A percentile compares a stretch with the other conserved stretches of the same genome.
Conservation (phyloP, 257 asterid genomes). For the Ehretia macrophylla region DNA sequence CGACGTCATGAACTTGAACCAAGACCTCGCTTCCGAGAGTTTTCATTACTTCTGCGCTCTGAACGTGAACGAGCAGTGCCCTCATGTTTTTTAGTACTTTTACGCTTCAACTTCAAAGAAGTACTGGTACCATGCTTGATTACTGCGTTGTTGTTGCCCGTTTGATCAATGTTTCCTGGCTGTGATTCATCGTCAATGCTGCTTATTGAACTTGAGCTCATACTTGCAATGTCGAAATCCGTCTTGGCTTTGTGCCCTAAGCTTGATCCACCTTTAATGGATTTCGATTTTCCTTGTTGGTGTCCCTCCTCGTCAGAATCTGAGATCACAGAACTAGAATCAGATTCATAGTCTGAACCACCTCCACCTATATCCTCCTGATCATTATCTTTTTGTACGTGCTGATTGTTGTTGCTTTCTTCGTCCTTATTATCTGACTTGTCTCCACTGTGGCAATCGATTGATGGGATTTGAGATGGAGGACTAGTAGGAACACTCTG, state of each 20-base stretch:
- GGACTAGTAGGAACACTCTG: no score
- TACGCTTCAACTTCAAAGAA: slow-evolving; percentile 9
- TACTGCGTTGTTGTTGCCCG: neutral
- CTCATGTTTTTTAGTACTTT: slow-evolving; percentile 10
- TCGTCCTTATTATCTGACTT: slow-evolving; percentile 20
- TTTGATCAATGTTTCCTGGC: neutral
- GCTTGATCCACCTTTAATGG: neutral
- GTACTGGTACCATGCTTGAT: neutral
- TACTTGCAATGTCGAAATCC: neutral
- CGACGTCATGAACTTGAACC: no score
- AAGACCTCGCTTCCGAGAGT: no score
- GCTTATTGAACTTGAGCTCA: slow-evolving; percentile 4
- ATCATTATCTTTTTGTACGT: slow-evolving; percentile 20
- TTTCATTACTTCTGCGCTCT: neutral
- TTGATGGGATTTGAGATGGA: no score
- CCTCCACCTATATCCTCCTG: slow-evolving; percentile 11
- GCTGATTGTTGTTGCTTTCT: no score
- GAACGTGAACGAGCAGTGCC: slow-evolving; percentile 7
- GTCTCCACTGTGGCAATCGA: slow-evolving; percentile 3
- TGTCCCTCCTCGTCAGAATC: no score
- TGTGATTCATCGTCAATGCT: neutral
- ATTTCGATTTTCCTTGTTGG: no score
- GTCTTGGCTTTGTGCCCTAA: slow-evolving; percentile 2
- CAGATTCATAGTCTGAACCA: no score
- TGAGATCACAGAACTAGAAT: no score